Conservation (phyloP, 106 monocot genomes). For the Hemerocallis citrina region DNA sequence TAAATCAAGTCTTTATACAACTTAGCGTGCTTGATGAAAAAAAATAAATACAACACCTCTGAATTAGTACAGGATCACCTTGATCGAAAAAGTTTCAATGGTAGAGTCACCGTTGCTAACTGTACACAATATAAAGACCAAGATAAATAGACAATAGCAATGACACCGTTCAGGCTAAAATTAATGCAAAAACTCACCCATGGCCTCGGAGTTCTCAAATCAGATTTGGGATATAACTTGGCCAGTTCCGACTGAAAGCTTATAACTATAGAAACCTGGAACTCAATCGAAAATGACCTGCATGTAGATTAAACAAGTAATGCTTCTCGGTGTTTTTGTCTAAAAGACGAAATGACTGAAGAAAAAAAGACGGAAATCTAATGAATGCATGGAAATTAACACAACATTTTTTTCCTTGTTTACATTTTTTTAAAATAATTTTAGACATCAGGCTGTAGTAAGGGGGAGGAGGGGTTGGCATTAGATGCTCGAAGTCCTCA, state of each 20-base stretch:
- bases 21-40: too few relatives aligned
- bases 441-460: too few relatives aligned
- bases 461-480: too few relatives aligned
- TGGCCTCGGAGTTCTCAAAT: slow-evolving; percentile 32
- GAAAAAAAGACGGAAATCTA: too few relatives aligned
- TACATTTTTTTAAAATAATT: too few relatives aligned
- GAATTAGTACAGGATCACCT: not conserved
- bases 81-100: slow-evolving; percentile 12
- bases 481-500: too few relatives aligned
- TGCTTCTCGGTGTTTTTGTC: not conserved
- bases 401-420: too few relatives aligned
- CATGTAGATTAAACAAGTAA: slow-evolving; percentile 4
- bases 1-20: too few relatives aligned
- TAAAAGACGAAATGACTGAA: too few relatives aligned
- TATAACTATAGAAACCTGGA: slow-evolving; percentile 32
- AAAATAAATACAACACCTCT: too few relatives aligned
- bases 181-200: slow-evolving; percentile 20
- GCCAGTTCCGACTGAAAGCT: slow-evolving; percentile 34
- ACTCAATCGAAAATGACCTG: slow-evolving; percentile 37
- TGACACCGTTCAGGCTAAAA: not conserved
- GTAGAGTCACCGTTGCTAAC: slow-evolving; percentile 29
- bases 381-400: too few relatives aligned
- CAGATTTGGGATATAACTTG: slow-evolving; percentile 33
- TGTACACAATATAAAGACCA: slow-evolving; percentile 8
- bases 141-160: not conserved